Evolutionary conservation across 495 filamentous ascomycete species (phyloP).

Genomic region (Neurospora pannonica): DNA sequence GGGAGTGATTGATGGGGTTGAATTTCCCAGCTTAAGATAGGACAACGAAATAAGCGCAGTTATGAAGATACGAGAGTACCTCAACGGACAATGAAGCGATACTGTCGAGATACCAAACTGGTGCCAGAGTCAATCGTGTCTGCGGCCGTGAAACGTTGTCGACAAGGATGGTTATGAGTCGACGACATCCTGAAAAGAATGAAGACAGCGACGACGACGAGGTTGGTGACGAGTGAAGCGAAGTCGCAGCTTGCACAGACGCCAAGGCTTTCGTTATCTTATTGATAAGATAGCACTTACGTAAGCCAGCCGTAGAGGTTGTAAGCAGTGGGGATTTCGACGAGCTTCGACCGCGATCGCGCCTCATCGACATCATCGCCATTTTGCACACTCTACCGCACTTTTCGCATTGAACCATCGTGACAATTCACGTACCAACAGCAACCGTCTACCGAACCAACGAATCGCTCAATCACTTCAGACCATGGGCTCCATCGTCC

Average conservation of each 20-base stretch:
- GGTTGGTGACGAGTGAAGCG: not conserved
- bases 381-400: not conserved
- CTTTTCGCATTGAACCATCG: not conserved
- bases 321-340: not conserved
- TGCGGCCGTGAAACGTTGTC: not conserved
- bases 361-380: not conserved
- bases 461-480: not conserved
- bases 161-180: not conserved
- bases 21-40: no score
- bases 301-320: not conserved
- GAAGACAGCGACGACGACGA: not conserved
- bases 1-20: constrained; percentile 11
- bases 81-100: no score
- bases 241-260: not conserved
- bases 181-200: not conserved
- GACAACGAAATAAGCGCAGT: no score
- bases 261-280: not conserved
- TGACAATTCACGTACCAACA: not conserved
- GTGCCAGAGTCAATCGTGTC: not conserved
- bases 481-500: constrained; percentile 82
- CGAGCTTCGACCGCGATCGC: not conserved
- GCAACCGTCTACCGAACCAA: not conserved
- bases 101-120: not conserved
- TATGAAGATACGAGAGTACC: no score
- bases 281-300: not conserved